Percentiles rank a stretch among this genome's conserved stretches.
phyloP scores from a whole-genome alignment of 2,329 filamentous ascomycete genomes.

The Aspergillus carbonarius region DNA sequence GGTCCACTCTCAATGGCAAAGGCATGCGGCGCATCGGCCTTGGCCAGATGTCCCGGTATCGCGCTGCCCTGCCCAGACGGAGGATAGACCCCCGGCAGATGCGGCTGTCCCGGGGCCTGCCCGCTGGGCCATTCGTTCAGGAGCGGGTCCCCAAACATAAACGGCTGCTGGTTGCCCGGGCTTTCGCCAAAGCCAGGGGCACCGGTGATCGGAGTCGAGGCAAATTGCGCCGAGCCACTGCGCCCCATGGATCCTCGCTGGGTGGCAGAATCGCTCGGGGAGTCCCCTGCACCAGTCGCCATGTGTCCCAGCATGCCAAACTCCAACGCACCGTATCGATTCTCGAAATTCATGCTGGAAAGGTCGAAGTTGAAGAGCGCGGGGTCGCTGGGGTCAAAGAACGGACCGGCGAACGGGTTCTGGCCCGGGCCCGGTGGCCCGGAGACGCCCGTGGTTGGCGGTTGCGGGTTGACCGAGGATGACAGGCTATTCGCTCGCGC shows the following conservation, averaged over 20 bases:
- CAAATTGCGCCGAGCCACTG: conserved; percentile 43
- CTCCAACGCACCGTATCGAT: conserved; percentile 91
- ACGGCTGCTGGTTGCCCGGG: conserved; percentile 44
- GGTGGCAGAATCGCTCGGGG: conserved; percentile 62
- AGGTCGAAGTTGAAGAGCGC: conserved; percentile 95
- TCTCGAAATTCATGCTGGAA: conserved; percentile 90
- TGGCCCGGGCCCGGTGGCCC: conserved; percentile 42
- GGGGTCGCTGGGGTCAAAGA: conserved; percentile 90
- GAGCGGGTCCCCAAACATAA: conserved; percentile 48
- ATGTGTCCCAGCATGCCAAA: conserved; percentile 97
- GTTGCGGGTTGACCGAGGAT: conserved; percentile 49
- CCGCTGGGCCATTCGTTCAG: conserved; percentile 47
- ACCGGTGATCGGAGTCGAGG: conserved; percentile 33
- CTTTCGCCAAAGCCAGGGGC: conserved; percentile 46
- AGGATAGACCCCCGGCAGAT: conserved; percentile 37
- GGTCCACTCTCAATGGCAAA: conserved; percentile 63
- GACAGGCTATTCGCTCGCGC: conserved; percentile 36
- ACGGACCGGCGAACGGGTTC: conserved; percentile 52
- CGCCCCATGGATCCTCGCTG: conserved; percentile 48
- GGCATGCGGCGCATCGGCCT: conserved; percentile 52
- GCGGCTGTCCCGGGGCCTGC: conserved; percentile 32
- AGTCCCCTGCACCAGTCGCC: conserved; percentile 85
- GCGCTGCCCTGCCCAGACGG: conserved; percentile 34
- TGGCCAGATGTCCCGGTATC: conserved; percentile 43
- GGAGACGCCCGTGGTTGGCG: conserved; percentile 50